A percentile compares a stretch with the other conserved stretches of the same genome.
phyloP scores from a whole-genome alignment of 2,329 filamentous ascomycete genomes.

The Apiospora koreana region DNA sequence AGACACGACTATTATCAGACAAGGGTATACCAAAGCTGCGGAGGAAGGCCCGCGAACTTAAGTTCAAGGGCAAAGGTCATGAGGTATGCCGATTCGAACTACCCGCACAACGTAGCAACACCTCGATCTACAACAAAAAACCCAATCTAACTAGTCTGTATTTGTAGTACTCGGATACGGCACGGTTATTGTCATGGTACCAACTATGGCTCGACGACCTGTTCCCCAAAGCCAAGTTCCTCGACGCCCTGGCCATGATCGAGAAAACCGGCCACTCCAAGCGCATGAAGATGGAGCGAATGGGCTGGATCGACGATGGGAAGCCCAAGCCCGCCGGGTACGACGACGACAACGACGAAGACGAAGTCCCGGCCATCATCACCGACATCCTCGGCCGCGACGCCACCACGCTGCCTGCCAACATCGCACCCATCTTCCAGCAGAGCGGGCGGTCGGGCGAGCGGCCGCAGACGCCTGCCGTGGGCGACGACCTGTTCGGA shows the following conservation, averaged over 20 bases:
- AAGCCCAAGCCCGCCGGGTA: conserved; percentile 49
- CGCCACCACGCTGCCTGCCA: conserved; percentile 31
- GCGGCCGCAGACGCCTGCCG: conserved; percentile 33
- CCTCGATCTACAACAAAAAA: not conserved
- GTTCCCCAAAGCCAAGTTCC: conserved; percentile 91
- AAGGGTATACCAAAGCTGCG: conserved; percentile 83
- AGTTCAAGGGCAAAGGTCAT: conserved; percentile 90
- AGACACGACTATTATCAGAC: conserved; percentile 78
- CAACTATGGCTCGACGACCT: conserved; percentile 97
- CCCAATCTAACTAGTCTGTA: not conserved
- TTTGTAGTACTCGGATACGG: conserved; percentile 76
- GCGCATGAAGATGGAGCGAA: conserved; percentile 70
- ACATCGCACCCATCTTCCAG: conserved; percentile 41
- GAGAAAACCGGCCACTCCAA: conserved; percentile 92
- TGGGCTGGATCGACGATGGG: conserved; percentile 81
- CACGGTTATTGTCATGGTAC: conserved; percentile 82
- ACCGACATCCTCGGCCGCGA: conserved; percentile 28
- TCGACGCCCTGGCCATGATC: conserved; percentile 85
- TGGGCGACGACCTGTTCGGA: conserved; percentile 35
- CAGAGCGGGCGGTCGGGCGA: conserved; percentile 24
- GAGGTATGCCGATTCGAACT: conserved; percentile 58
- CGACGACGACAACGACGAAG: conserved; percentile 33
- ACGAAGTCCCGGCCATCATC: conserved; percentile 25
- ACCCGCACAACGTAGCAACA: no score
- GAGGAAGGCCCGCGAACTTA: conserved; percentile 68